A percentile compares a stretch with the other conserved stretches of the same genome.
These are phyloP conservation scores for Alternaria solani DNA, from an alignment of 2,329 filamentous ascomycete species.

Conservation along the genomic window DNA sequence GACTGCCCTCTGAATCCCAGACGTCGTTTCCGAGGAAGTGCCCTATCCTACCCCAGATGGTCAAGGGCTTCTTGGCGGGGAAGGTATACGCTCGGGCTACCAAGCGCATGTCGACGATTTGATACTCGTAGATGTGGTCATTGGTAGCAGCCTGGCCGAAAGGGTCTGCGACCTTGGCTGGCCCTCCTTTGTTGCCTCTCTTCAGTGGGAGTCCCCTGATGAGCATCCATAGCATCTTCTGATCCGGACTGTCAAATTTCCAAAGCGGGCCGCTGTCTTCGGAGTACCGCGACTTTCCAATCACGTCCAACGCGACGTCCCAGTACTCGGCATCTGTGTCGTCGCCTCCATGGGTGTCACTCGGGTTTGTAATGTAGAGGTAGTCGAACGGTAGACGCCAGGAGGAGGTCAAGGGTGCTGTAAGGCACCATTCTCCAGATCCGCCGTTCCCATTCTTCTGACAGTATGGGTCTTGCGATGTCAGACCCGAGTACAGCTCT, in stretches of 20 bases:
- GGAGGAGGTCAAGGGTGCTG: slow-evolving; percentile 17
- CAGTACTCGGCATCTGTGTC: slow-evolving; percentile 32
- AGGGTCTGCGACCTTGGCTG: slow-evolving; percentile 25
- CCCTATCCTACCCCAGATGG: slow-evolving; percentile 29
- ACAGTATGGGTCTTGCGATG: slow-evolving; percentile 30
- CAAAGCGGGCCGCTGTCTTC: slow-evolving; percentile 21
- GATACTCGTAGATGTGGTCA: slow-evolving; percentile 33
- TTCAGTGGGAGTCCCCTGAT: slow-evolving; percentile 30
- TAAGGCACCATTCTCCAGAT: slow-evolving; percentile 26
- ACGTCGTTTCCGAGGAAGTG: slow-evolving; percentile 43
- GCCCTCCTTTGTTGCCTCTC: slow-evolving; percentile 8
- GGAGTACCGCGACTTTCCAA: slow-evolving; percentile 27
- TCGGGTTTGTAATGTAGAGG: slow-evolving; percentile 30
- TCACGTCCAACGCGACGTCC: slow-evolving; percentile 41
- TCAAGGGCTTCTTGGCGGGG: slow-evolving; percentile 9
- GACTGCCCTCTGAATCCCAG: slow-evolving; percentile 31
- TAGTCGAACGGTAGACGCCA: slow-evolving; percentile 27
- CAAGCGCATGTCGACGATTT: slow-evolving; percentile 36
- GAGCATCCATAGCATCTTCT: slow-evolving; percentile 39
- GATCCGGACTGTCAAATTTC: slow-evolving; percentile 32
- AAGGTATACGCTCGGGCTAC: slow-evolving; percentile 35
- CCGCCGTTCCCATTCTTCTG: not conserved
- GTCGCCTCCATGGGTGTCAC: slow-evolving; percentile 17
- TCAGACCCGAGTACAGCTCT: slow-evolving; percentile 35
- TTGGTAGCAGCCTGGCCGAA: slow-evolving; percentile 25